Conservation (phyloP, 352 stramenopile genomes). For the Pythium plurisporium region DNA sequence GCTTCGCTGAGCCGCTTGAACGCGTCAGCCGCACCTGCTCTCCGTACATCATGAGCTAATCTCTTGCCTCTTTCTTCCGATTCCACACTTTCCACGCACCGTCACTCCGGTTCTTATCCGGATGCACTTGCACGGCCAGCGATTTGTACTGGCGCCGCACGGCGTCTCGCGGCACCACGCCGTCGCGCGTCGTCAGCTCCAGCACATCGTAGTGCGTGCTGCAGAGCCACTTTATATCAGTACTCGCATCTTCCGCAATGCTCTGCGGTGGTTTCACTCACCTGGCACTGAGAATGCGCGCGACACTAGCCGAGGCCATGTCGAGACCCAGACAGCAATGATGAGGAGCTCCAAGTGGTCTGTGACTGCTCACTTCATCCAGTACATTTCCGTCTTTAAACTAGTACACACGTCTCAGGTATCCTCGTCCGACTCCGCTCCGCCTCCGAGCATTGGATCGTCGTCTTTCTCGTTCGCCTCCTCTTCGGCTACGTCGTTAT, state of each 20-base stretch:
- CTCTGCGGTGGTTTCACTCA: not conserved
- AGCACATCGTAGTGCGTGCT: conserved; percentile 31
- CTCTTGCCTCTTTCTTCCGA: too few species aligned
- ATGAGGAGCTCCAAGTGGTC: too few species aligned
- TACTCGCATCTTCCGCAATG: not conserved
- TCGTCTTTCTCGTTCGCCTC: not conserved
- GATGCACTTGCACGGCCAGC: conserved; percentile 28
- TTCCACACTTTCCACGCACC: conserved; percentile 15
- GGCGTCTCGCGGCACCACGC: not conserved
- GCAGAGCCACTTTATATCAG: not conserved
- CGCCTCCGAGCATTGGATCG: not conserved
- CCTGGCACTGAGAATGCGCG: conserved; percentile 18
- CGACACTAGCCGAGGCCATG: not conserved
- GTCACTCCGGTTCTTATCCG: conserved; percentile 29
- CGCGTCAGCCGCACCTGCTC: conserved; percentile 54
- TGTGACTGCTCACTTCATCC: not conserved
- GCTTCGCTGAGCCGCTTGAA: conserved; percentile 77
- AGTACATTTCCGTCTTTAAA: conserved; percentile 2
- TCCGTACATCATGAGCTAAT: too few species aligned
- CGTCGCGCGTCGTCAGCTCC: conserved; percentile 3
- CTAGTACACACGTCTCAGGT: too few species aligned
- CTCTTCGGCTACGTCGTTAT: not conserved
- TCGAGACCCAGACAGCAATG: too few species aligned
- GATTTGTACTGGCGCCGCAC: conserved; percentile 30
- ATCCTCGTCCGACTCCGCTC: not conserved